Base-by-base conservation (phyloP, 768 basidiomycete genomes). In the Rhizopogon salebrosus region DNA sequence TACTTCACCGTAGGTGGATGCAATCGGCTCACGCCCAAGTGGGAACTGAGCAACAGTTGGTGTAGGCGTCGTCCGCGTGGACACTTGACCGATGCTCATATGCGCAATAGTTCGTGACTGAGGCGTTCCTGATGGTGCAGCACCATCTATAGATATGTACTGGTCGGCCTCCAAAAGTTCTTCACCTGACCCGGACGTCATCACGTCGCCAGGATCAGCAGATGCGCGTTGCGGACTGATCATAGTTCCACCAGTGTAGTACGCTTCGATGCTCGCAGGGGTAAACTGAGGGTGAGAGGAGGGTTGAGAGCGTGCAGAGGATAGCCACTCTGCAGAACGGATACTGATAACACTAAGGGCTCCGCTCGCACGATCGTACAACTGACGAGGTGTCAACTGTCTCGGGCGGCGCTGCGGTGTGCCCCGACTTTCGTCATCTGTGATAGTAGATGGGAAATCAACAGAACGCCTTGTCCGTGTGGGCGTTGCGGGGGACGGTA, bases 21-120 rank as follows among this genome's bases (percentile, higher is more conserved):
- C 24, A 16, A 45, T 51, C 66, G 62, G 56, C 72, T 71, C 4
- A 54, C 63, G n/a, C 64, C 45, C 42, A 45, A 43, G 62, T n/a
- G 60, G 43, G 48, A 58, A 56, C 10, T 54, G 54, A n/a, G 57
- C 53, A 10, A 38, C 64, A 6, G 64, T 63, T 18, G 71, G 70
- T 7, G 60, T 56, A 6, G 72, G 77, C 24, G 72, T 75, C 2
- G 39, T 57, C 52, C 64, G 65, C 49, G 63, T 64, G 2, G 73
- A 72, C 39, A 64, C 74, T 39, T 57, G 71, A 3, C 77, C 76
- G 34, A 73, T 62, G 51, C 67, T 75, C n/a, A 52, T 29, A 22
- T 29, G 34, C 22, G 49, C 40, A 23, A 41, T 26, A 4, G 20
- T 36, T 24, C 13, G 48, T 18, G 43, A 31, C 36, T 23, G 43